A percentile compares a stretch with the other conserved stretches of the same genome.
Conservation (phyloP, 139 green algal genomes). For the Coelastrella sp. region DNA sequence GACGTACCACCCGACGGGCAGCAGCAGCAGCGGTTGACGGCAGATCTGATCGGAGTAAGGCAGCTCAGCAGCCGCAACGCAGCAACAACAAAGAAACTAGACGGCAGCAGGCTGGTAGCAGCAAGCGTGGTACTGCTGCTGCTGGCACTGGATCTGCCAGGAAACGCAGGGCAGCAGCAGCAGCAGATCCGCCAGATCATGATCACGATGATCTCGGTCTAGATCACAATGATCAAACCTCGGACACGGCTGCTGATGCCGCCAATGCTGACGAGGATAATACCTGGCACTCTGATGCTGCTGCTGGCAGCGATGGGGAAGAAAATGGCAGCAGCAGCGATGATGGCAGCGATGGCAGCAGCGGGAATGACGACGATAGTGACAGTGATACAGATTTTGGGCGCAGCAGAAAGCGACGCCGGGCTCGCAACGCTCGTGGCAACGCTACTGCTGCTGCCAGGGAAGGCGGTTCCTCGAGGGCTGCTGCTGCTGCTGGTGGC, state of each 20-base stretch:
- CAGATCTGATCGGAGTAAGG: background rate
- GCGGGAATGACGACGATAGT: constrained; percentile 27
- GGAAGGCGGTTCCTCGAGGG: background rate
- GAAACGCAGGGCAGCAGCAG: background rate
- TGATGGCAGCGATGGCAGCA: background rate
- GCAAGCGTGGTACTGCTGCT: background rate
- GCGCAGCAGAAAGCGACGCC: background rate
- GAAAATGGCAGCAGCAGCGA: background rate
- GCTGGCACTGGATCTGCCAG: background rate
- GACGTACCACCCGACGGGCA: background rate
- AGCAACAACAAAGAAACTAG: background rate
- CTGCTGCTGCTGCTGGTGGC: background rate
- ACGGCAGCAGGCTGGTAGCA: background rate
- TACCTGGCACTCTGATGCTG: background rate
- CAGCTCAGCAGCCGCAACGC: background rate
- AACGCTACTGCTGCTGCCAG: background rate
- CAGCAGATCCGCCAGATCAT: background rate
- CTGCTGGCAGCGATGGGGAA: background rate
- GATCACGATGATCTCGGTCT: background rate
- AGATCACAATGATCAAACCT: background rate
- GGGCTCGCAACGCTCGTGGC: background rate
- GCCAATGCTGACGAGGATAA: constrained; percentile 1
- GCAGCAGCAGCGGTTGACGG: background rate
- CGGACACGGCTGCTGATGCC: background rate
- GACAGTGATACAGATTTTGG: background rate